Evolutionary conservation across 2,329 filamentous ascomycete genomes (phyloP).

Genomic region (Paecilomyces variotii): DNA sequence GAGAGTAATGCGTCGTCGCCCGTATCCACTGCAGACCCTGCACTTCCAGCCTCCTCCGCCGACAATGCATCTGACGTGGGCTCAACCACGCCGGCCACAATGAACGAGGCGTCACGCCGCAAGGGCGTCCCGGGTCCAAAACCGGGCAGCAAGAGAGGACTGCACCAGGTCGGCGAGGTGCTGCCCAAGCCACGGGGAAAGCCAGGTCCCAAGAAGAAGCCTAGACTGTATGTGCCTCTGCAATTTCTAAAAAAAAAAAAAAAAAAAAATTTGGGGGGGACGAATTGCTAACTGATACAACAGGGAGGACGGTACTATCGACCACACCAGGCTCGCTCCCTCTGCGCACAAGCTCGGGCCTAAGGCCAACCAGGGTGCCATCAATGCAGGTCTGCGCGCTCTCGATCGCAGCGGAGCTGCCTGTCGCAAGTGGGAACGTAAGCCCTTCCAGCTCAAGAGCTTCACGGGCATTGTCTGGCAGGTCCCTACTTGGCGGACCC

Average conservation of each 20-base stretch:
- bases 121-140: slow-evolving; percentile 67
- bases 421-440: slow-evolving; percentile 83
- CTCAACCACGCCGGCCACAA: slow-evolving; percentile 33
- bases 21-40: slow-evolving; percentile 26
- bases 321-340: slow-evolving; percentile 29
- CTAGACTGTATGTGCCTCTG: slow-evolving; percentile 65
- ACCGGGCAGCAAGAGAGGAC: slow-evolving; percentile 52
- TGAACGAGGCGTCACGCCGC: slow-evolving; percentile 54
- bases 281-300: slow-evolving; percentile 4
- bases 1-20: slow-evolving; percentile 26
- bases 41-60: slow-evolving; percentile 28
- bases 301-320: slow-evolving; percentile 45
- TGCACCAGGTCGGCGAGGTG: slow-evolving; percentile 49
- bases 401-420: slow-evolving; percentile 88
- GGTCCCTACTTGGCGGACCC: slow-evolving; percentile 70
- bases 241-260: not conserved
- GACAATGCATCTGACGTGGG: slow-evolving; percentile 34
- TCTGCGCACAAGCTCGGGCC: slow-evolving; percentile 77
- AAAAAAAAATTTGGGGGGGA: not conserved
- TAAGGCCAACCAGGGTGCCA: slow-evolving; percentile 93
- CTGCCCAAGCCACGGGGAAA: slow-evolving; percentile 68
- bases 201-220: slow-evolving; percentile 95
- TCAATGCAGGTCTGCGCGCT: slow-evolving; percentile 90
- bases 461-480: slow-evolving; percentile 85
- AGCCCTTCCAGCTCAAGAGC: slow-evolving; percentile 76